phyloP scores from a whole-genome alignment of 257 asterid species.

The Solanum etuberosum region DNA sequence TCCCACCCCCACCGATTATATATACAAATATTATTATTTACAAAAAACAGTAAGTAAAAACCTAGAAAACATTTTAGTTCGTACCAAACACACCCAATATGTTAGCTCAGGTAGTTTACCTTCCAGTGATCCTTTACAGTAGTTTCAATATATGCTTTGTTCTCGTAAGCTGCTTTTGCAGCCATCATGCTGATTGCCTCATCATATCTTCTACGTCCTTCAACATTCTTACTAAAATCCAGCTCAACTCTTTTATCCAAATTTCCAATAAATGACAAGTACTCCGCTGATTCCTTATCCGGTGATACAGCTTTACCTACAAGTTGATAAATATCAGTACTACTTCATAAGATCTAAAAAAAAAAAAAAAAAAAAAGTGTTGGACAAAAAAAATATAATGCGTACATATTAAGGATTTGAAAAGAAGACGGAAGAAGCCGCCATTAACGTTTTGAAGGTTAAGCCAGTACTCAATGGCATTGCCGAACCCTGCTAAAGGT shows the following conservation, averaged over 20 bases:
- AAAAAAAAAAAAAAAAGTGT: not conserved
- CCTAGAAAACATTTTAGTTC: not conserved
- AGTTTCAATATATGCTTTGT: conserved; percentile 22
- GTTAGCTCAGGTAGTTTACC: conserved; percentile 14
- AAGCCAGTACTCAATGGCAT: conserved; percentile 45
- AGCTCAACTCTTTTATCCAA: conserved; percentile 31
- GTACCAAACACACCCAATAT: too few relatives aligned
- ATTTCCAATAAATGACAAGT: conserved; percentile 30
- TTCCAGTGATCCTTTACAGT: conserved; percentile 44
- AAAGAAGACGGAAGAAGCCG: conserved; percentile 3
- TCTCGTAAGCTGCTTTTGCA: conserved; percentile 61
- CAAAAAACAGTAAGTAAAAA: not conserved
- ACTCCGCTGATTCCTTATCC: conserved; percentile 8
- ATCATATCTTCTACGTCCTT: conserved; percentile 17
- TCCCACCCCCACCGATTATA: not conserved
- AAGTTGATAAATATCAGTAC: not conserved
- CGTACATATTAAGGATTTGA: not conserved
- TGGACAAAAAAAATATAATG: not conserved
- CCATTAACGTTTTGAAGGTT: conserved; percentile 37
- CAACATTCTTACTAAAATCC: conserved; percentile 25
- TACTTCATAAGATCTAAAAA: not conserved
- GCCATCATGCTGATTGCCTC: conserved; percentile 44
- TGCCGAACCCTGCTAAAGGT: conserved; percentile 34
- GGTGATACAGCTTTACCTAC: conserved; percentile 40
- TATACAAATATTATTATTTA: too few relatives aligned